Conservation (phyloP, 257 asterid species). For the Thymus quinquecostatus region DNA sequence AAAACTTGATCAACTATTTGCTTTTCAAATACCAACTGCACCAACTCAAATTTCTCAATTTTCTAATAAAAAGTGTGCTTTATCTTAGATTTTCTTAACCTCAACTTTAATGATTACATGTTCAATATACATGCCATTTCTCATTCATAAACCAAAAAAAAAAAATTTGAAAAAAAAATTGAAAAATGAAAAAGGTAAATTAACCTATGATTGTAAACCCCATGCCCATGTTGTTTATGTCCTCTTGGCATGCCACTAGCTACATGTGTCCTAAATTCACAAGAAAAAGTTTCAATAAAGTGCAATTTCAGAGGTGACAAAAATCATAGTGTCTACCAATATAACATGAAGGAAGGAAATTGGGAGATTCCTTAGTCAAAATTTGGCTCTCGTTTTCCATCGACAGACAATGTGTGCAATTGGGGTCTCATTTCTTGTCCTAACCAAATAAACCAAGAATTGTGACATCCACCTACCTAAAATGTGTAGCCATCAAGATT, state of each 20-base stretch:
- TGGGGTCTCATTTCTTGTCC: slow-evolving; percentile 13
- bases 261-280: slow-evolving; percentile 9
- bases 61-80: background rate
- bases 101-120: background rate
- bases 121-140: slow-evolving; percentile 6
- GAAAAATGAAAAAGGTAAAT: too few species aligned
- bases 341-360: background rate
- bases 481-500: background rate
- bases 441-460: slow-evolving; percentile 18
- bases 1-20: background rate
- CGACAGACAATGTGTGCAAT: background rate
- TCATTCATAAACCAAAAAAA: background rate
- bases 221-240: slow-evolving; percentile 28
- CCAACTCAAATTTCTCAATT: background rate
- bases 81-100: background rate
- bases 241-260: slow-evolving; percentile 29
- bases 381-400: background rate
- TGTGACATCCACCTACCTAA: slow-evolving; percentile 26
- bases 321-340: background rate
- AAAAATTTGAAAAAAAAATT: background rate
- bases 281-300: slow-evolving; percentile 3
- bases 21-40: background rate
- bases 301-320: slow-evolving; percentile 14
- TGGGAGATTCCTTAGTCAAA: slow-evolving; percentile 29
- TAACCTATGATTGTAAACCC: slow-evolving; percentile 16